A percentile compares a stretch with the other conserved stretches of the same genome.
These are phyloP conservation scores for Mikania micrantha DNA, from an alignment of 129 eudicot genomes.

Conservation along the genomic window DNA sequence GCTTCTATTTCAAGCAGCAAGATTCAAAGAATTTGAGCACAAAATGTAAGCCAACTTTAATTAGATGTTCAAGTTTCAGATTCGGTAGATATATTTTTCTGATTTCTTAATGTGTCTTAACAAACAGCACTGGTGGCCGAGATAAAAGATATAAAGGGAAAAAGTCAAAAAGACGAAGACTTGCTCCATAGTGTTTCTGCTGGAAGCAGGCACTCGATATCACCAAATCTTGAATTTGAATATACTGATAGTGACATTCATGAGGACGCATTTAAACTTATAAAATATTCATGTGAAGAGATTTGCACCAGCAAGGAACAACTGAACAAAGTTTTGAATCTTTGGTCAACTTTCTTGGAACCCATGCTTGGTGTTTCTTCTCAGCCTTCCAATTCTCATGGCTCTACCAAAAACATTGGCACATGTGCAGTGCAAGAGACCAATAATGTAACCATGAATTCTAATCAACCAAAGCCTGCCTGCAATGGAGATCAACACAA, in stretches of 20 bases:
- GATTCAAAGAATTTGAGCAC: conserved; percentile 93
- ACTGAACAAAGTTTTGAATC: conserved; percentile 60
- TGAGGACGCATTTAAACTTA: conserved; percentile 68
- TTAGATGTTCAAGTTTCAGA: neutral
- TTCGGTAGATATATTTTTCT: neutral
- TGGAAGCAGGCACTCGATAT: conserved; percentile 60
- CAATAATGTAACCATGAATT: conserved; percentile 28
- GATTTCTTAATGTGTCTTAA: conserved; percentile 8
- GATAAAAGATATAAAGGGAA: conserved; percentile 80
- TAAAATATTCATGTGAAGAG: conserved; percentile 86
- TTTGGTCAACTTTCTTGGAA: conserved; percentile 85
- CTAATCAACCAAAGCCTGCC: conserved; percentile 35
- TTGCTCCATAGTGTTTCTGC: conserved; percentile 70
- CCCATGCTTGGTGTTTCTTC: conserved; percentile 65
- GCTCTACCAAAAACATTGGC: conserved; percentile 19
- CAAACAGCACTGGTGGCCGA: conserved; percentile 75
- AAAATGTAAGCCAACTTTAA: conserved; percentile 50
- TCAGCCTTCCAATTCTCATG: conserved; percentile 35
- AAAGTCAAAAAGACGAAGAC: conserved; percentile 67
- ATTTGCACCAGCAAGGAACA: conserved; percentile 80
- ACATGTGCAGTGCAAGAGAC: conserved; percentile 25
- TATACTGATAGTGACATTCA: conserved; percentile 59
- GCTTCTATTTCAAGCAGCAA: conserved; percentile 99
- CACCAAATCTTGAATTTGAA: conserved; percentile 60
- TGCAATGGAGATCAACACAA: conserved; percentile 47